phyloP scores from a whole-genome alignment of 202 grass and related monocot species.

The Bolboschoenoplectus hybrid region DNA sequence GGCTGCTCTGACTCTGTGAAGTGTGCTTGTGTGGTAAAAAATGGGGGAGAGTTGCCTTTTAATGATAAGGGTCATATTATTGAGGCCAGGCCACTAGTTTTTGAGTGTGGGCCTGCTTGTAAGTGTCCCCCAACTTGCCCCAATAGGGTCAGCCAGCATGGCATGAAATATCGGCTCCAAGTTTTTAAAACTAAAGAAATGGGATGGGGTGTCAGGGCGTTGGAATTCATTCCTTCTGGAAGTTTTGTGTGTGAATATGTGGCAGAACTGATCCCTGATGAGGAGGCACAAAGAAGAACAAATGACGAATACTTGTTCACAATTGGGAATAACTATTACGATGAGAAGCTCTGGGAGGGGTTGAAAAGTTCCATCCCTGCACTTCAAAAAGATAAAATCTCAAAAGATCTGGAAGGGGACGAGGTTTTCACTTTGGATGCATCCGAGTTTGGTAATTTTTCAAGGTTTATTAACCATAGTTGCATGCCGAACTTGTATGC shows the following conservation, averaged over 20 bases:
- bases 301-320: conserved; percentile 83
- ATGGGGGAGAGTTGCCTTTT: conserved; percentile 87
- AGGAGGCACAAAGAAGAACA: conserved; percentile 72
- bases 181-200: conserved; percentile 81
- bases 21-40: conserved; percentile 83
- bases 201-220: conserved; percentile 85
- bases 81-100: conserved; percentile 79
- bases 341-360: conserved; percentile 82
- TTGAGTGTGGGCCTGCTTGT: conserved; percentile 91
- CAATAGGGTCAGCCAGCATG: conserved; percentile 88
- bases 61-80: conserved; percentile 68
- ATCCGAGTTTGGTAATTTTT: conserved; percentile 76
- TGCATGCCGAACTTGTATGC: conserved; percentile 89
- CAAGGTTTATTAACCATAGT: conserved; percentile 89
- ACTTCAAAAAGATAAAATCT: conserved; percentile 58
- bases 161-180: conserved; percentile 72
- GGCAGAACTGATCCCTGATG: conserved; percentile 71
- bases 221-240: conserved; percentile 78
- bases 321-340: conserved; percentile 82
- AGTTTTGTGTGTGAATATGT: conserved; percentile 93
- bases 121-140: conserved; percentile 81
- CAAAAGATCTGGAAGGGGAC: conserved; percentile 40
- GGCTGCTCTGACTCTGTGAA: conserved; percentile 66
- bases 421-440: conserved; percentile 77
- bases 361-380: conserved; percentile 75